Conservation (phyloP, 495 filamentous ascomycete species). For the Hypoxylon intermedium region DNA sequence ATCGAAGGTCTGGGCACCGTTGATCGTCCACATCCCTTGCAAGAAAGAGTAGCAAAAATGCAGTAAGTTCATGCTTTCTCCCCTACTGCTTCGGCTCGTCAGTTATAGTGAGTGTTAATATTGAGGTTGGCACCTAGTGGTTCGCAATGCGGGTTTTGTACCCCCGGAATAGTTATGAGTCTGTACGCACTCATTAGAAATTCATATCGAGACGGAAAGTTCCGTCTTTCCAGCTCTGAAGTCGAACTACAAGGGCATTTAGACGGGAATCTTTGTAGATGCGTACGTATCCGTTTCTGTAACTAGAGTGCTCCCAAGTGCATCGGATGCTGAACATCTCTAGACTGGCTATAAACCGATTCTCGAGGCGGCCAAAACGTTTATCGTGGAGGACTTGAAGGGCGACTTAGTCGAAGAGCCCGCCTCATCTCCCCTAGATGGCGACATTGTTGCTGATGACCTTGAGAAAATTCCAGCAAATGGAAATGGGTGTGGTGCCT, state of each 20-base stretch:
- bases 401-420: conserved; percentile 46
- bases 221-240: conserved; percentile 48
- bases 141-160: conserved; percentile 74
- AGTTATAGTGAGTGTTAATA: background rate
- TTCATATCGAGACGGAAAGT: conserved; percentile 56
- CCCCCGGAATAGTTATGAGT: conserved; percentile 90
- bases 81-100: background rate
- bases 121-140: conserved; percentile 44
- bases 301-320: background rate
- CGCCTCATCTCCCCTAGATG: conserved; percentile 60
- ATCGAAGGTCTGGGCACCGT: conserved; percentile 84
- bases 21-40: conserved; percentile 76
- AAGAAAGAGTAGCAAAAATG: conserved; percentile 77
- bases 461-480: conserved; percentile 50
- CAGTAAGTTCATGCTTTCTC: conserved; percentile 22
- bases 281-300: conserved; percentile 42
- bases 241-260: conserved; percentile 75
- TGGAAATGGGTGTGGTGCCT: conserved; percentile 61
- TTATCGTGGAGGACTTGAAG: conserved; percentile 56
- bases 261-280: conserved; percentile 86
- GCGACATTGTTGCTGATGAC: conserved; percentile 47
- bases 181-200: conserved; percentile 78
- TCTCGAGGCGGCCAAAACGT: conserved; percentile 77
- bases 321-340: conserved; percentile 4
- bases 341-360: conserved; percentile 83